These are phyloP conservation scores for Prinsepia uniflora DNA, from an alignment of 306 rosid genomes.

Conservation along the genomic window DNA sequence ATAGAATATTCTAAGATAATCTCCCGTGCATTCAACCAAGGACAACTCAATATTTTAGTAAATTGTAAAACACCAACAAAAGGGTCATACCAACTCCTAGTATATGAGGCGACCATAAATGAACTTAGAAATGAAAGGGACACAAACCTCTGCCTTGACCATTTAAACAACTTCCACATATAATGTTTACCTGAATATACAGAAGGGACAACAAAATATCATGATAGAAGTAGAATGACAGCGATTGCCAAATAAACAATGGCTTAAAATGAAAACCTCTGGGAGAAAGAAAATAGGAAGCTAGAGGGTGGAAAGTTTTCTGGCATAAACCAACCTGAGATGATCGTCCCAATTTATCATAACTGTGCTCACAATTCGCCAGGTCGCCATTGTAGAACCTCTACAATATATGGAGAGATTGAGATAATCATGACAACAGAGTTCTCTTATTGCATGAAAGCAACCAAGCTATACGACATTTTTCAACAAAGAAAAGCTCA, in stretches of 20 bases:
- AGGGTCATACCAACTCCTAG: not conserved
- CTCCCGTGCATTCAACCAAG: not conserved
- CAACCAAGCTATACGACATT: not conserved
- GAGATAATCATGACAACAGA: slow-evolving; percentile 5
- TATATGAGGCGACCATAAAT: not conserved
- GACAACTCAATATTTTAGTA: slow-evolving; percentile 8
- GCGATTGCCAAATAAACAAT: slow-evolving; percentile 5
- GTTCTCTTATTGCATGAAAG: slow-evolving; percentile 2
- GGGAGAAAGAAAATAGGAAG: not conserved
- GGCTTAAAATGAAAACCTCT: slow-evolving; percentile 3
- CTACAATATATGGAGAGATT: slow-evolving; percentile 40
- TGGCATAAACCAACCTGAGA: slow-evolving; percentile 63
- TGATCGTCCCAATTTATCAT: slow-evolving; percentile 86
- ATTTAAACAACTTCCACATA: slow-evolving; percentile 76
- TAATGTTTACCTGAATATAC: slow-evolving; percentile 69
- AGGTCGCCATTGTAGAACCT: slow-evolving; percentile 83
- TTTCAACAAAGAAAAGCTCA: slow-evolving; percentile 32
- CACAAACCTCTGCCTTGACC: slow-evolving; percentile 76
- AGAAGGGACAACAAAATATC: slow-evolving; percentile 14
- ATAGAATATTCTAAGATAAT: not conserved
- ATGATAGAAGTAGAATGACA: slow-evolving; percentile 23
- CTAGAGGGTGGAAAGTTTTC: slow-evolving; percentile 12
- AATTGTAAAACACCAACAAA: not conserved
- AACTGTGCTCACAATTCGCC: slow-evolving; percentile 61
- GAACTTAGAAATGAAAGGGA: slow-evolving; percentile 9